These are phyloP conservation scores for Sphagnum fallax DNA, from an alignment of 228 moss, liverwort and hornwort genomes.

Conservation along the genomic window DNA sequence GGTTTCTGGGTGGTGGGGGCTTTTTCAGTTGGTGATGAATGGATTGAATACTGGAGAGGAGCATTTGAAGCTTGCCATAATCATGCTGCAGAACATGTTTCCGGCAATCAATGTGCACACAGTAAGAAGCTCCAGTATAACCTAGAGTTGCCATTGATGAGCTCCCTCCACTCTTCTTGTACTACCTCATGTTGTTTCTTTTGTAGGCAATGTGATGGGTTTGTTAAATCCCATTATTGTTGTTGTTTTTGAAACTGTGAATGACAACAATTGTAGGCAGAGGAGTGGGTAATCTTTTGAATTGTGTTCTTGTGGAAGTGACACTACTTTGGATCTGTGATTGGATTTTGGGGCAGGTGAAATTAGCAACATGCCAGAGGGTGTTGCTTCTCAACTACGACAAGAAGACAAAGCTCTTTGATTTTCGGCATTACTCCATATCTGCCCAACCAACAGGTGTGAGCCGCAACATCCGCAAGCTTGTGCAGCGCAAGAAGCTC, in stretches of 20 bases:
- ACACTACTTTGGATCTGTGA: too few species aligned
- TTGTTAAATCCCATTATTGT: too few species aligned
- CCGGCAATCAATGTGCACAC: conserved; percentile 87
- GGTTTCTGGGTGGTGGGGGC: too few species aligned
- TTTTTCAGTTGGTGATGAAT: conserved; percentile 85
- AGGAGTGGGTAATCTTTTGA: too few species aligned
- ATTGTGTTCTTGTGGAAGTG: too few species aligned
- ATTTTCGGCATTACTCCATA: conserved; percentile 91
- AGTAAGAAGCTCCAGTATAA: conserved; percentile 20
- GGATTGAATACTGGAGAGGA: conserved; percentile 80
- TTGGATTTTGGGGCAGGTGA: conserved; percentile 43
- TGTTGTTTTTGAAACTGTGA: too few species aligned
- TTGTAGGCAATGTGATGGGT: too few species aligned
- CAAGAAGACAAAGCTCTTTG: conserved; percentile 76
- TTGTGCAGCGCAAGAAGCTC: conserved; percentile 88
- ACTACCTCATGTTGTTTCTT: too few species aligned
- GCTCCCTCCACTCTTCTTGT: too few species aligned
- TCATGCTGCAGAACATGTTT: conserved; percentile 94
- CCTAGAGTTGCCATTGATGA: too few species aligned
- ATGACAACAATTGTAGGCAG: too few species aligned
- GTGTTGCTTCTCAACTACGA: conserved; percentile 91
- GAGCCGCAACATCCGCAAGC: conserved; percentile 83
- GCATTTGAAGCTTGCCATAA: conserved; percentile 83
- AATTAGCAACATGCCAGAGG: conserved; percentile 78
- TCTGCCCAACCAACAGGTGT: conserved; percentile 97